These are phyloP conservation scores for Aristolochia contorta DNA, from an alignment of 164 flowering plant genomes.

Conservation along the genomic window DNA sequence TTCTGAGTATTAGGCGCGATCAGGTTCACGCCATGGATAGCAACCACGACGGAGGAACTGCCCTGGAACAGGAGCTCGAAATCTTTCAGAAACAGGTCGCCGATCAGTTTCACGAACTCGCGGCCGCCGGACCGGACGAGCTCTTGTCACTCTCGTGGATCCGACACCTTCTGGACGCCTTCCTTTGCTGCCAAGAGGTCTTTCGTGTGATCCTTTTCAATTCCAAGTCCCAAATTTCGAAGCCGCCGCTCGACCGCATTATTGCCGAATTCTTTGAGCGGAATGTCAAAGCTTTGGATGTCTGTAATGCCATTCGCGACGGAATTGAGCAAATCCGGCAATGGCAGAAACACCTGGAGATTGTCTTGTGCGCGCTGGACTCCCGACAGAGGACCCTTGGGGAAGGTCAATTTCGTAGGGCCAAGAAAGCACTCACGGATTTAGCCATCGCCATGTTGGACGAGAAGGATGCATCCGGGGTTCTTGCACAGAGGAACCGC, in stretches of 20 bases:
- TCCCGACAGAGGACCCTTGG: slow-evolving; percentile 22
- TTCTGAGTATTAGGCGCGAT: slow-evolving; percentile 58
- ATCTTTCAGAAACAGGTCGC: slow-evolving; percentile 55
- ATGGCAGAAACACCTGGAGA: slow-evolving; percentile 77
- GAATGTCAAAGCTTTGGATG: slow-evolving; percentile 74
- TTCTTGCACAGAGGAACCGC: slow-evolving; percentile 49
- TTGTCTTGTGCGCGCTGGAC: slow-evolving; percentile 56
- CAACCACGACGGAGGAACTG: slow-evolving; percentile 12
- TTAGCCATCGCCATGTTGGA: slow-evolving; percentile 70
- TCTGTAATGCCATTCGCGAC: slow-evolving; percentile 81
- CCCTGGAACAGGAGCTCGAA: slow-evolving; percentile 46
- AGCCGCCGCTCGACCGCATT: slow-evolving; percentile 49
- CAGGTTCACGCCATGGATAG: slow-evolving; percentile 63
- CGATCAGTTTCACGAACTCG: slow-evolving; percentile 40
- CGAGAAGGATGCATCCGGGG: slow-evolving; percentile 49
- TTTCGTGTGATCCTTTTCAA: slow-evolving; percentile 46
- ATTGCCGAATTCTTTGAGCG: slow-evolving; percentile 60
- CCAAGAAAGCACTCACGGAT: slow-evolving; percentile 76
- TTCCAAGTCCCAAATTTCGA: slow-evolving; percentile 20
- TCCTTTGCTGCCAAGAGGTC: slow-evolving; percentile 71
- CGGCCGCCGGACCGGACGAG: slow-evolving; percentile 25
- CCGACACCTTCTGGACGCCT: slow-evolving; percentile 55
- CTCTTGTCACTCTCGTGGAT: slow-evolving; percentile 67
- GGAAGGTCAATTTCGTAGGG: slow-evolving; percentile 85
- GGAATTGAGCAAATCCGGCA: slow-evolving; percentile 78